Evolutionary conservation across 257 asterid species (phyloP).

Genomic region (Solanum bulbocastanum): DNA sequence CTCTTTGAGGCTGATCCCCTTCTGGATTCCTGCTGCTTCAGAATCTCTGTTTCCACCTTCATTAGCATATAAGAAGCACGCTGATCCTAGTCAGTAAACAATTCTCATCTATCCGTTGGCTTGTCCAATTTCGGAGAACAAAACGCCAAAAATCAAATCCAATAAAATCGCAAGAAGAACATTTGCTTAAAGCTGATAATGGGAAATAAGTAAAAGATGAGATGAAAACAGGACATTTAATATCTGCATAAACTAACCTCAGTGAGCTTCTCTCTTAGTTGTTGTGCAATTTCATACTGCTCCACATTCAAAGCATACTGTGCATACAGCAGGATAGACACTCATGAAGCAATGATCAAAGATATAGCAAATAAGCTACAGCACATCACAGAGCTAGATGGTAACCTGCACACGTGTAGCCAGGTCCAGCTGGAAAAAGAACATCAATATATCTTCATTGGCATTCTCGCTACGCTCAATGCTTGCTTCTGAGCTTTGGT

Average conservation of each 20-base stretch:
- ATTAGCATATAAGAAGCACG: neutral
- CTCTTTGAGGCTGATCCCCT: conserved; percentile 74
- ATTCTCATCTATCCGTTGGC: neutral
- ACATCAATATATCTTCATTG: conserved; percentile 87
- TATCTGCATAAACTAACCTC: conserved; percentile 44
- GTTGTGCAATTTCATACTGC: conserved; percentile 84
- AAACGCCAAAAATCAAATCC: neutral
- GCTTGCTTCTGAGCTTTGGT: conserved; percentile 54
- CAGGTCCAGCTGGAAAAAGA: conserved; percentile 91
- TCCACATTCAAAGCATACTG: conserved; percentile 97
- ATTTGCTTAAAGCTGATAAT: neutral
- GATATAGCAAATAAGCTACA: neutral
- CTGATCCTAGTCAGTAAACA: neutral
- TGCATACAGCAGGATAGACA: conserved; percentile 9
- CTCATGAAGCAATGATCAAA: neutral
- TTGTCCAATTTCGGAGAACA: neutral
- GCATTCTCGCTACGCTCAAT: conserved; percentile 83
- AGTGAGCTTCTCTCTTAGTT: conserved; percentile 77
- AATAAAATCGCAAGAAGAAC: neutral
- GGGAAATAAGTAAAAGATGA: neutral
- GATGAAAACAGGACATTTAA: neutral
- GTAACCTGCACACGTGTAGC: conserved; percentile 92
- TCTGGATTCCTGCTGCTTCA: conserved; percentile 56
- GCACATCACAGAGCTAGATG: neutral
- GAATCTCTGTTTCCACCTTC: conserved; percentile 86